Evolutionary conservation across 73 alveolate species (phyloP).

Genomic region (Halteria grandinella): DNA sequence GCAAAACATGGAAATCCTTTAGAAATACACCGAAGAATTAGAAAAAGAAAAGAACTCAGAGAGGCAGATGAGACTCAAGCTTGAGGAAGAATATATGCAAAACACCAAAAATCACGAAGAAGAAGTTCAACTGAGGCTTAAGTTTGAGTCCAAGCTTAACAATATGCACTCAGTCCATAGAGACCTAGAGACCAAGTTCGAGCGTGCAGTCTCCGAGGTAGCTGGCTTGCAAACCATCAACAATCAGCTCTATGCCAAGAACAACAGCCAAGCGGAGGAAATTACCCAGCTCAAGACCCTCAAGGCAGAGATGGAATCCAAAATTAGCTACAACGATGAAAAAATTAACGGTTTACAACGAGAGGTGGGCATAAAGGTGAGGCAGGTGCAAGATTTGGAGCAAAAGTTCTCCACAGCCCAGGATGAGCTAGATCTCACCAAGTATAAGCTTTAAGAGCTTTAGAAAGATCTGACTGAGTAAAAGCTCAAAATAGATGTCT

Average conservation of each 20-base stretch:
- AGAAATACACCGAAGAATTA: conserved; percentile 50
- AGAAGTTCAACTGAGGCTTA: conserved; percentile 74
- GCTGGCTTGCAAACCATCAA: conserved; percentile 3
- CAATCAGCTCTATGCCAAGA: conserved; percentile 3
- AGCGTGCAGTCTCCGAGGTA: conserved; percentile 44
- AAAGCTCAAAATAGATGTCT: conserved; percentile 45
- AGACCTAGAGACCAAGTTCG: conserved; percentile 57
- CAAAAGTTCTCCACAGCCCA: neutral
- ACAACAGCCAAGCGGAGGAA: conserved; percentile 17
- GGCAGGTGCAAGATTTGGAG: conserved; percentile 56
- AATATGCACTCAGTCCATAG: conserved; percentile 74
- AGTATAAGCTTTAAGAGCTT: conserved; percentile 40
- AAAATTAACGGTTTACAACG: conserved; percentile 19
- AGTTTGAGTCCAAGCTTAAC: conserved; percentile 73
- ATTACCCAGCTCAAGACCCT: conserved; percentile 45
- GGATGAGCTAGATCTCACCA: conserved; percentile 49
- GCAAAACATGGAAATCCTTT: conserved; percentile 52
- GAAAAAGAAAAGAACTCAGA: conserved; percentile 60
- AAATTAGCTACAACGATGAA: conserved; percentile 24
- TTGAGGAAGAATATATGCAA: conserved; percentile 68
- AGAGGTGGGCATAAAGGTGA: conserved; percentile 20
- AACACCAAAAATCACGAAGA: conserved; percentile 74
- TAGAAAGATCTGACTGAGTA: conserved; percentile 53
- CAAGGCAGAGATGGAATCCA: conserved; percentile 47
- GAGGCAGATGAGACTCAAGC: conserved; percentile 51